Evolutionary conservation across 1,284 basidiomycete genomes (phyloP).

Genomic region (Ustilago hordei): DNA sequence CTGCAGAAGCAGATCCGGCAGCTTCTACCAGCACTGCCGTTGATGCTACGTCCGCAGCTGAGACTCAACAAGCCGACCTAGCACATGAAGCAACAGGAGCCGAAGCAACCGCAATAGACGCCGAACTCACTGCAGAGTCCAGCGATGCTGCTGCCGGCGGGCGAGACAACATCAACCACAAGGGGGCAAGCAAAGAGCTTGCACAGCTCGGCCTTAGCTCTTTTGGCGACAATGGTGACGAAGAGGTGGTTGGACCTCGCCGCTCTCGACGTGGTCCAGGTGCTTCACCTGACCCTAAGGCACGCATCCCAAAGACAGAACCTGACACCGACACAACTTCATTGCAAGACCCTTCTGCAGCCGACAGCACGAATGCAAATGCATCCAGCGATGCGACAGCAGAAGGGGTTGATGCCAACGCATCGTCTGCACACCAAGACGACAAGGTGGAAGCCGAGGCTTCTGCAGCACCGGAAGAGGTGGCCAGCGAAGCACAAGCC

Average conservation of each 20-base stretch:
- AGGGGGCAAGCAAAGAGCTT: slow-evolving; percentile 49
- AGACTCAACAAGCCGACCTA: neutral
- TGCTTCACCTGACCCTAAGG: slow-evolving; percentile 45
- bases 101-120: slow-evolving; percentile 2
- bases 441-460: slow-evolving; percentile 1
- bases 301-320: slow-evolving; percentile 34
- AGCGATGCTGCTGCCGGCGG: slow-evolving; percentile 4
- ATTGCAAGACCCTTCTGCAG: slow-evolving; percentile 16
- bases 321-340: slow-evolving; percentile 19
- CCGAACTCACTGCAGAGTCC: slow-evolving; percentile 7
- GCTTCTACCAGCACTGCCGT: neutral
- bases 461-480: slow-evolving; percentile 27
- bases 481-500: slow-evolving; percentile 3
- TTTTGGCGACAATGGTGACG: slow-evolving; percentile 51
- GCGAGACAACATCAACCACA: slow-evolving; percentile 14
- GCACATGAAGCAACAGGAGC: slow-evolving; percentile 1
- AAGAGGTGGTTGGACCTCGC: slow-evolving; percentile 44
- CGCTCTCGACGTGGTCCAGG: slow-evolving; percentile 48
- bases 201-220: slow-evolving; percentile 51
- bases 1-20: slow-evolving; percentile 16
- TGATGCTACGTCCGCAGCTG: neutral
- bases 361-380: neutral
- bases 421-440: slow-evolving; percentile 9
- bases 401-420: neutral
- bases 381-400: slow-evolving; percentile 10